Evolutionary conservation across 345 rosid genomes (phyloP).

Genomic region (Microthlaspi erraticum): DNA sequence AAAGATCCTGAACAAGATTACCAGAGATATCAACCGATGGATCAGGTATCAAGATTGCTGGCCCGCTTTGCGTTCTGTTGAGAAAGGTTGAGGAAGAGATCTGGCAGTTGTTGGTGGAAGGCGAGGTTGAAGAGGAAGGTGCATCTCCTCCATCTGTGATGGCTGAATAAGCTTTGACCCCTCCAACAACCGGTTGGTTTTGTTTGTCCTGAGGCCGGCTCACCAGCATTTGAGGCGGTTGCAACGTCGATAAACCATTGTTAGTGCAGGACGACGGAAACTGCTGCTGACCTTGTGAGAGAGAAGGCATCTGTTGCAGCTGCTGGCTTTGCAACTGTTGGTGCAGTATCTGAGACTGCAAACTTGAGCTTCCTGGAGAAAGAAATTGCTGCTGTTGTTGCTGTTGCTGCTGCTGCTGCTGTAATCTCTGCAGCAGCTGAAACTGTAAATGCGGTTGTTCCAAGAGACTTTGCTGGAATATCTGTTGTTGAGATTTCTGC

Average conservation of each 20-base stretch:
- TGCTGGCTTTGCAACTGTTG: constrained; percentile 57
- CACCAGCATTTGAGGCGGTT: constrained; percentile 59
- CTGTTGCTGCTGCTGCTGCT: constrained; percentile 66
- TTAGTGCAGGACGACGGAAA: constrained; percentile 60
- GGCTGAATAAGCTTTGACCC: constrained; percentile 66
- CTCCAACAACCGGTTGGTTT: constrained; percentile 46
- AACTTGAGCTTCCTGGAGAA: constrained; percentile 56
- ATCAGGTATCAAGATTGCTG: constrained; percentile 59
- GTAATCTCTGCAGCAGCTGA: constrained; percentile 76
- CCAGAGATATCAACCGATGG: constrained; percentile 58
- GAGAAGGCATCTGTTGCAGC: constrained; percentile 54
- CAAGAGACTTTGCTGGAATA: constrained; percentile 66
- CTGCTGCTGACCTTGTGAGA: constrained; percentile 66
- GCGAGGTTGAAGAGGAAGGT: constrained; percentile 97
- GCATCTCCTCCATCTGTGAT: constrained; percentile 89
- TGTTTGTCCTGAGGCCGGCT: constrained; percentile 65
- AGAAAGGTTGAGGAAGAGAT: constrained; percentile 67
- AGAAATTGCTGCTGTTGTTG: constrained; percentile 71
- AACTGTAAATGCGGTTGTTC: constrained; percentile 81
- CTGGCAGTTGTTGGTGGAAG: constrained; percentile 89
- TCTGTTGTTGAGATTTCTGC: constrained; percentile 70
- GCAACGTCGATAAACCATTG: constrained; percentile 58
- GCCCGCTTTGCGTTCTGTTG: constrained; percentile 68
- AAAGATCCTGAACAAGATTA: constrained; percentile 71
- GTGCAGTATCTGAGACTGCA: constrained; percentile 68